Conservation (phyloP, 345 rosid genomes). For the Dipteronia sinensis region DNA sequence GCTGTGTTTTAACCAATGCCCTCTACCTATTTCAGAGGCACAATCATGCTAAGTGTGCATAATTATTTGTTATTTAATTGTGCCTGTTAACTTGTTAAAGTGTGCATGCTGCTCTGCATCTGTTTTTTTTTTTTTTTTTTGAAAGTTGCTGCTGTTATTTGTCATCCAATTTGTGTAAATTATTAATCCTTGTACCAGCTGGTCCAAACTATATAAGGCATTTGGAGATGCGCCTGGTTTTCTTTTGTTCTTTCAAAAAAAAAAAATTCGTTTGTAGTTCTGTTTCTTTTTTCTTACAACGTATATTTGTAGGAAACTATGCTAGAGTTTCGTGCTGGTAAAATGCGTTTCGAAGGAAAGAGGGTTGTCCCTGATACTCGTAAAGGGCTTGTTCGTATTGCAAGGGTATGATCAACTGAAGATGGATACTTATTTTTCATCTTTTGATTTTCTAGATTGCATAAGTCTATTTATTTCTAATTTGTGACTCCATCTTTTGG, state of each 20-base stretch:
- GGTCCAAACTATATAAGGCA: no score
- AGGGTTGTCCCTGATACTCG: constrained; percentile 85
- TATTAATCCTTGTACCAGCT: no score
- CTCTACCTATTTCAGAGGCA: no score
- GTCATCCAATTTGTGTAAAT: no score
- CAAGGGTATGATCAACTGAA: constrained; percentile 47
- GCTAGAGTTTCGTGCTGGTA: constrained; percentile 98
- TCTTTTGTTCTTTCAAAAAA: not conserved
- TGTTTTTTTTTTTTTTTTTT: no score
- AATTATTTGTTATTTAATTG: no score
- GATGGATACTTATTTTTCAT: not conserved
- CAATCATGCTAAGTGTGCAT: no score
- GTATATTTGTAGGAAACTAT: constrained; percentile 54
- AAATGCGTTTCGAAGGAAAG: constrained; percentile 79
- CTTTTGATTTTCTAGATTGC: not conserved
- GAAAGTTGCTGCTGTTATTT: no score
- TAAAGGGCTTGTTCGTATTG: constrained; percentile 87
- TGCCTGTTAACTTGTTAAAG: no score
- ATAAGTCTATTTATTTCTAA: not conserved
- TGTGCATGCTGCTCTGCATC: no score
- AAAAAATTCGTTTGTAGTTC: not conserved
- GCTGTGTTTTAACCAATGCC: no score
- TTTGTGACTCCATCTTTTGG: not conserved
- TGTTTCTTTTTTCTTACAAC: not conserved
- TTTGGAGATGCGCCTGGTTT: not conserved